Evolutionary conservation across 2,329 filamentous ascomycete genomes (phyloP), one percentile per base, ranked within the genome.

Genomic region (Neurospora sp.): DNA sequence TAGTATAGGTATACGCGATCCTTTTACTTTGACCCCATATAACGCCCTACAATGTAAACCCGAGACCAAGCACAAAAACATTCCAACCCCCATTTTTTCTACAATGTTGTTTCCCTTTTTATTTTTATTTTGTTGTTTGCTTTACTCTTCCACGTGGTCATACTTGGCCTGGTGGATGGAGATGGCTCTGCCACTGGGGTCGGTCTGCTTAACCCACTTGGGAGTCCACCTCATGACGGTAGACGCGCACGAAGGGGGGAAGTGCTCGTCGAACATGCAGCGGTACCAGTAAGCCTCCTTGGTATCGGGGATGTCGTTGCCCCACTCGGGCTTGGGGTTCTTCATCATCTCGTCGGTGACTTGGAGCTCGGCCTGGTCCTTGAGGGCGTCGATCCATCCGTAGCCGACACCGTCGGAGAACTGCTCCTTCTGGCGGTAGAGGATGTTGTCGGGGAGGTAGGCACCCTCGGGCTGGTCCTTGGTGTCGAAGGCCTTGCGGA

Each of bases 281-380:
- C 96, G 91, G 84, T 99, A 99, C 96, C 96, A 99, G 86, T 97
- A 96, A 83, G 93, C 96, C 83, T 99, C 96, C 87, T 99, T 99
- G 78, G 91, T 94, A 78, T 97, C 94, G 10, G 96, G 96, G 73
- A 97, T 88, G 78, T 99, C 96, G 77, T 83, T 82, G 67, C 93
- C 95, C 96, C 96, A 99, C 81, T 97, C 93, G 12, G 92, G 88
- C 87, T 97, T 97, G 73, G 96, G 95, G 88, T 96, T 95, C 86
- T 94, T 93, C 91, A 98, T 93, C 89, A 96, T 94, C 85, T 98
- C 95, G 78, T 99, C 95, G 19, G 92, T 97, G 69, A 99, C 91
- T 70, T 96, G 88, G 74, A 89, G 81, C 82, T 96, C 93, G 40
- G 96, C 96, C 77, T 91, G 92, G 82, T 98, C 96, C 87, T 97